phyloP scores from a whole-genome alignment of 176 grass and related monocot genomes.

The Pontederia crassipes region DNA sequence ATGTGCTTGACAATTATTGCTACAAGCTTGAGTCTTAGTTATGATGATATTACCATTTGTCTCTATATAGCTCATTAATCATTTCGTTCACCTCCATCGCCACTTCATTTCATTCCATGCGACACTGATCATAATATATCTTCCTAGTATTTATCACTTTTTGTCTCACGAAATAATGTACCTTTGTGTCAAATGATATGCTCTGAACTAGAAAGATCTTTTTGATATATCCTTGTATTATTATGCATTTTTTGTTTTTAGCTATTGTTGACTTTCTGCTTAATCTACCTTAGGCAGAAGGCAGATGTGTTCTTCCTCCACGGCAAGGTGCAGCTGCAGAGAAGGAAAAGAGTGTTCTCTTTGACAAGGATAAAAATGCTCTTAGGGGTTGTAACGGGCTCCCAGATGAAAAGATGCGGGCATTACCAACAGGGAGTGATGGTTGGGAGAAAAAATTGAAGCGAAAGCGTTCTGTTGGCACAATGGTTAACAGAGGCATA shows the following conservation, averaged over 20 bases:
- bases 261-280: neutral
- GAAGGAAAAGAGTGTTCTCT: conserved; percentile 48
- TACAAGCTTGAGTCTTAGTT: no score
- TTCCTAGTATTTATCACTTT: no score
- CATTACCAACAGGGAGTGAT: conserved; percentile 52
- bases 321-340: conserved; percentile 53
- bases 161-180: no score
- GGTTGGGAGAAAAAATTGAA: conserved; percentile 77
- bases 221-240: neutral
- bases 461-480: conserved; percentile 63
- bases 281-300: conserved; percentile 45
- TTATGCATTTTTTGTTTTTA: neutral
- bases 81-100: no score
- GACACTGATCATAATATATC: no score
- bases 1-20: neutral
- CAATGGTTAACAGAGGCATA: conserved; percentile 49
- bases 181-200: no score
- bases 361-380: conserved; percentile 18
- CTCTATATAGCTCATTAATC: no score
- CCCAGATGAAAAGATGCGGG: conserved; percentile 54
- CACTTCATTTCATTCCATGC: no score
- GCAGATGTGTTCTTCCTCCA: conserved; percentile 25
- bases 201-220: neutral
- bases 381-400: conserved; percentile 27
- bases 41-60: no score